These are phyloP conservation scores for Endoconidiophora laricicola DNA, from an alignment of 2,329 filamentous ascomycete species.

Conservation along the genomic window DNA sequence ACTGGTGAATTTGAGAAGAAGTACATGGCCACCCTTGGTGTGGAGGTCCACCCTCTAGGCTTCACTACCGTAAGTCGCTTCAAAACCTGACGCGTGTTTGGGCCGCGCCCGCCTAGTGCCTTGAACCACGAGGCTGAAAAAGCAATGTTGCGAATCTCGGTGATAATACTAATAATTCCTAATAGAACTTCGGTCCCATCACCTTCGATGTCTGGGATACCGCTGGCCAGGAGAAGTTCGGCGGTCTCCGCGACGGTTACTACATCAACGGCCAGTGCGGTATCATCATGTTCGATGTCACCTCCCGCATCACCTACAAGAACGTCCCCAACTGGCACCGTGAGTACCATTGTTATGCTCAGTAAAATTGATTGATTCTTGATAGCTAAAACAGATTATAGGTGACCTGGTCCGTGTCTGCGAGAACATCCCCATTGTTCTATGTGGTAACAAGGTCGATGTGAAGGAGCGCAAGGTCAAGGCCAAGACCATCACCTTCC, in stretches of 20 bases:
- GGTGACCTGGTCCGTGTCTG: conserved; percentile 97
- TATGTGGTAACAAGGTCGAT: conserved; percentile 98
- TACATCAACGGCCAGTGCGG: conserved; percentile 99
- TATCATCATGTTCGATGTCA: conserved; percentile 99
- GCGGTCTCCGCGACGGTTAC: conserved; percentile 97
- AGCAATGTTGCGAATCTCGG: background rate
- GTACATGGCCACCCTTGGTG: conserved; percentile 98
- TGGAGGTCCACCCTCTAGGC: conserved; percentile 95
- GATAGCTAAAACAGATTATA: conserved; percentile 22
- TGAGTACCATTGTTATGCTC: conserved; percentile 34
- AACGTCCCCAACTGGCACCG: conserved; percentile 99
- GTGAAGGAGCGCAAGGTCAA: conserved; percentile 99
- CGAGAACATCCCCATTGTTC: conserved; percentile 97
- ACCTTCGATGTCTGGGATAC: conserved; percentile 99
- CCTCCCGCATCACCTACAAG: conserved; percentile 99
- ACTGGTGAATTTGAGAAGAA: conserved; percentile 99
- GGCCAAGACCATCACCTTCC: conserved; percentile 99
- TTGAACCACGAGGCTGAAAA: background rate
- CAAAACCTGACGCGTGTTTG: conserved; percentile 17
- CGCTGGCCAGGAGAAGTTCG: conserved; percentile 98
- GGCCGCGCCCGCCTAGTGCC: background rate
- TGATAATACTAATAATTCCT: background rate
- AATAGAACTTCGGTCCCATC: conserved; percentile 80
- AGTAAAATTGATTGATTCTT: background rate
- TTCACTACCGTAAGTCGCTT: conserved; percentile 77